Evolutionary conservation across 2,329 filamentous ascomycete species (phyloP).

Genomic region (Neofusicoccum umdonicola): DNA sequence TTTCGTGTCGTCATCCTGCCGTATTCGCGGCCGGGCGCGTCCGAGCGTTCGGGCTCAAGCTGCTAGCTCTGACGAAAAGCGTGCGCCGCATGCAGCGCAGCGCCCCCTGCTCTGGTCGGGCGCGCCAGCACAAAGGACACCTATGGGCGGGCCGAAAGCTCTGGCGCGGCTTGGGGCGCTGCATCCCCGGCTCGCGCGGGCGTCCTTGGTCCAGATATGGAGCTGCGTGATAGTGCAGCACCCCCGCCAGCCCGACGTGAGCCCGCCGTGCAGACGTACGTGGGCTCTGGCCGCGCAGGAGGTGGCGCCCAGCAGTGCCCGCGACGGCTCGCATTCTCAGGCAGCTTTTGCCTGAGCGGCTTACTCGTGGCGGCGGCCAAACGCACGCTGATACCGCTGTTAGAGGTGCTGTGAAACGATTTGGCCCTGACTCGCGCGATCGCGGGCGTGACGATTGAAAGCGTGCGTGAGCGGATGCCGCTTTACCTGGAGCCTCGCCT

Average conservation of each 20-base stretch:
- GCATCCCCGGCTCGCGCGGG: constrained; percentile 1
- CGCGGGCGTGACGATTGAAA: constrained; percentile 14
- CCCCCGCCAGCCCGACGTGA: constrained; percentile 1
- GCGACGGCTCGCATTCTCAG: not conserved
- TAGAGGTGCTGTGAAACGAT: constrained; percentile 8
- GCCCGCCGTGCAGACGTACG: not conserved
- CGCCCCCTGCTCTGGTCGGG: constrained; percentile 11
- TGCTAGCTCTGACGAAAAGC: constrained; percentile 5
- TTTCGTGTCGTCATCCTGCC: constrained; percentile 2
- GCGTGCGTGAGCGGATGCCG: constrained; percentile 14
- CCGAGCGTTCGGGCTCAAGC: constrained; percentile 1
- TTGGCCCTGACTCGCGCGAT: constrained; percentile 13
- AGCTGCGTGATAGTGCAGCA: constrained; percentile 9
- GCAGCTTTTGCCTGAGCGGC: constrained; percentile 2
- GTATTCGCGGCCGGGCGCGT: constrained; percentile 4
- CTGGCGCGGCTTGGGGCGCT: constrained; percentile 7
- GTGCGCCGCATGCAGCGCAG: constrained; percentile 7
- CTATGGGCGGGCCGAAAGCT: constrained; percentile 13
- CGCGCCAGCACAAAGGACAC: constrained; percentile 11
- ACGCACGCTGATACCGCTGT: not conserved
- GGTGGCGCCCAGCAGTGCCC: not conserved
- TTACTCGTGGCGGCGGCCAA: constrained; percentile 4
- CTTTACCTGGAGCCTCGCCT: constrained; percentile 15
- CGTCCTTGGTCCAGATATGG: constrained; percentile 5
- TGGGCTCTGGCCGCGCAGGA: not conserved